Base-by-base conservation (phyloP, 2,329 filamentous ascomycete species). In the Corinectria fuckeliana region DNA sequence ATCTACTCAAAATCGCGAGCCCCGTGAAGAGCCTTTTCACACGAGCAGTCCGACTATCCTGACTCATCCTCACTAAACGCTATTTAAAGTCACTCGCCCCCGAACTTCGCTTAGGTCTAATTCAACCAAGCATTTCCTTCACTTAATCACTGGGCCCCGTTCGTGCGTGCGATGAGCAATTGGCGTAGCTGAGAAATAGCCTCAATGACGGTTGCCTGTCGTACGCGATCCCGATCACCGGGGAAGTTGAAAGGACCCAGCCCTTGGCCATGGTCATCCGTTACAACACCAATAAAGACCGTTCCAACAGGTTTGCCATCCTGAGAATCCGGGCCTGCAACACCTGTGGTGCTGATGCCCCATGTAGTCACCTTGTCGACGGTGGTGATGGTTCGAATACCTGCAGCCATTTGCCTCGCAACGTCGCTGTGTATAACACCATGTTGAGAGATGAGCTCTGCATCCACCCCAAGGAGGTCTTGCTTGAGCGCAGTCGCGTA, bases 401-500 rank as follows among this genome's bases (percentile, higher is more conserved):
- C 64, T 4, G 42, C 20, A 0, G 66, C 66, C 66, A 69, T 69
- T 23, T 69, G 66, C 32, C 56, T 44, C 1, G 64, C 66, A 3
- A 69, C 66, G n/a, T 69, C 59, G 13, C 21, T 49, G 10, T 62
- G 53, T 6, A 69, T 60, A 14, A 61, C 55, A 0, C 62, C 67
- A 3, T 62, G 44, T 10, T 54, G 44, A 2, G 44, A 26, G 11
- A 67, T 61, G 5, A 66, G 53, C 2, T 28, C 48, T n/a, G 34
- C 41, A 5, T 66, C 48, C 1, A 68, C 66, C 1, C 62, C 64
- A 6, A 76, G 66, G 8, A 76, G 64, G 3, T 54, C 36, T 3
- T 66, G 57, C 52, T 76, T 76, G 13, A 75, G 61, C 1, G 56
- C 59, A 0, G 71, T 74, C 0, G 70, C 70, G 47, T 75, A 75